These are phyloP conservation scores for Pterula multifida DNA, from an alignment of 1,284 basidiomycete species.

Conservation along the genomic window DNA sequence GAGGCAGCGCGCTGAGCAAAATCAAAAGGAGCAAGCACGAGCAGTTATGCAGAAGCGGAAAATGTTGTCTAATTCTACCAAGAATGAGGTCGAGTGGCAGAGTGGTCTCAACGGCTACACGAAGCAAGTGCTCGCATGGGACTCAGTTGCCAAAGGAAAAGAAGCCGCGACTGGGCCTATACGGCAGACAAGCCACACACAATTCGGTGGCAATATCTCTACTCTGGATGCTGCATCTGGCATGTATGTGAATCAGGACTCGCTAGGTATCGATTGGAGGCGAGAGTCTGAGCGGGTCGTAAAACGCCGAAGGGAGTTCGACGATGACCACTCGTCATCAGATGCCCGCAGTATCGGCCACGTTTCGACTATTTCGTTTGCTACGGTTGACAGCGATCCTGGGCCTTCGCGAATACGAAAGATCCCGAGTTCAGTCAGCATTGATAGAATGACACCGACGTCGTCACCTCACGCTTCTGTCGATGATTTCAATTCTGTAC, in stretches of 20 bases:
- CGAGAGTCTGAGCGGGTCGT: slow-evolving; percentile 47
- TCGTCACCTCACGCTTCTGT: slow-evolving; percentile 63
- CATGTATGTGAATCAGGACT: slow-evolving; percentile 32
- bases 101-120: slow-evolving; percentile 13
- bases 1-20: slow-evolving; percentile 67
- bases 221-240: slow-evolving; percentile 49
- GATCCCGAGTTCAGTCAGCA: slow-evolving; percentile 45
- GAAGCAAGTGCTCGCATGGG: not conserved
- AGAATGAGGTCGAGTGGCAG: slow-evolving; percentile 45
- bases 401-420: slow-evolving; percentile 58
- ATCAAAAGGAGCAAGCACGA: slow-evolving; percentile 76
- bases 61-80: slow-evolving; percentile 32
- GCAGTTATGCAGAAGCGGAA: slow-evolving; percentile 93
- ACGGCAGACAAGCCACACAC: slow-evolving; percentile 36
- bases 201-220: slow-evolving; percentile 22
- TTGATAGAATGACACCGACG: slow-evolving; percentile 64
- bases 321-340: slow-evolving; percentile 84
- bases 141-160: slow-evolving; percentile 30
- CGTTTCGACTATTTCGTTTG: slow-evolving; percentile 65
- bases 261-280: slow-evolving; percentile 36
- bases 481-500: slow-evolving; percentile 63
- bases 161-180: slow-evolving; percentile 44
- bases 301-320: slow-evolving; percentile 74
- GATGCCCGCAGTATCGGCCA: slow-evolving; percentile 63
- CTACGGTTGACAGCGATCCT: slow-evolving; percentile 74